Evolutionary conservation across 371 early-diverging fungal genomes (phyloP).

Genomic region (Mucor plumbeus): DNA sequence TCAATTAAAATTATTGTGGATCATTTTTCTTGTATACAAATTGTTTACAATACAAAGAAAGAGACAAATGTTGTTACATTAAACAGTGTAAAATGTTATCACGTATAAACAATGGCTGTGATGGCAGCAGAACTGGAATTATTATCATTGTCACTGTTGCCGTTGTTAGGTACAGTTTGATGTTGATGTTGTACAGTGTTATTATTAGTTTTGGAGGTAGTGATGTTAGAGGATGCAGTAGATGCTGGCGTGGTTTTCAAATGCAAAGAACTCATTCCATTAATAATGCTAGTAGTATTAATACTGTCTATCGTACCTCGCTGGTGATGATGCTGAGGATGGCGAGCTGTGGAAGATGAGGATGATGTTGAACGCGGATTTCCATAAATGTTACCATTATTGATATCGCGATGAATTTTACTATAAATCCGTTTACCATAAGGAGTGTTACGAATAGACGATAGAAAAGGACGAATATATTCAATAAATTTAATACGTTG

Average conservation of each 20-base stretch:
- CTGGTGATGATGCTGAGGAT: background rate
- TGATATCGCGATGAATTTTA: constrained; percentile 13
- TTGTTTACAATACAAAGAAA: too few species aligned
- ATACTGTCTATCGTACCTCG: background rate
- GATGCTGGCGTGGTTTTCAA: background rate
- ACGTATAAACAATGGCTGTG: too few species aligned
- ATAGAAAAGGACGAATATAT: constrained; percentile 74
- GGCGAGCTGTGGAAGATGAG: background rate
- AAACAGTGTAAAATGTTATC: too few species aligned
- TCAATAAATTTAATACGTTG: constrained; percentile 66
- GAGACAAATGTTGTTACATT: too few species aligned
- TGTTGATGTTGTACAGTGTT: background rate
- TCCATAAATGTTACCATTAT: background rate
- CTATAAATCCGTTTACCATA: constrained; percentile 88
- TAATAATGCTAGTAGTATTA: background rate
- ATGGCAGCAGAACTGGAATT: background rate
- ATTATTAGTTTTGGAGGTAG: background rate
- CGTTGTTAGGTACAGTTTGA: background rate
- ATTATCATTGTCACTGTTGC: background rate
- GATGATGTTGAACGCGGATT: background rate
- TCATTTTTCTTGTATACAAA: too few species aligned
- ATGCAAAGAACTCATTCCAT: background rate
- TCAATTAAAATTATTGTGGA: too few species aligned
- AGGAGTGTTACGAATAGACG: constrained; percentile 83
- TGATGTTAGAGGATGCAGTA: background rate